Evolutionary conservation across 208 protist genomes (phyloP).

Genomic region (Leishmania arabica): DNA sequence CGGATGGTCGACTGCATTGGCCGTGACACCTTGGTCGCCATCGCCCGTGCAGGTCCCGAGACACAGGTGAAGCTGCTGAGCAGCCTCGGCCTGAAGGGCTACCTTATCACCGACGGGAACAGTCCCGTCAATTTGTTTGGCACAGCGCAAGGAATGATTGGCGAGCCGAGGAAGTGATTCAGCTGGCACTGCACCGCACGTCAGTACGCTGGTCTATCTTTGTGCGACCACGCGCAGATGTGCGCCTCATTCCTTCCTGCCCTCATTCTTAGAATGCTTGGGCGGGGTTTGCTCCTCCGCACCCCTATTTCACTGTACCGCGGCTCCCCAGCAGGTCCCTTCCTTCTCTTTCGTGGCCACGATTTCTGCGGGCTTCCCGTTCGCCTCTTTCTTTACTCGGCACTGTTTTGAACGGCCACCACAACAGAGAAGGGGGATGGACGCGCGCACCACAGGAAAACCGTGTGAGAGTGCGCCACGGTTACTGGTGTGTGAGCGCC

Average conservation of each 20-base stretch:
- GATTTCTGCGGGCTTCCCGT: background rate
- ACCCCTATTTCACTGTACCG: background rate
- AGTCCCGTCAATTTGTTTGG: constrained; percentile 97
- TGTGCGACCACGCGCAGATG: background rate
- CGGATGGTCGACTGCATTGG: constrained; percentile 90
- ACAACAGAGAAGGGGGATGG: background rate
- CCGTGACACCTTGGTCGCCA: constrained; percentile 89
- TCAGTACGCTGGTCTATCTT: background rate
- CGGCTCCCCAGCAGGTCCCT: background rate
- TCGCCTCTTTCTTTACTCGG: background rate
- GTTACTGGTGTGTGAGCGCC: background rate
- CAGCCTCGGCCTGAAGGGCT: constrained; percentile 93
- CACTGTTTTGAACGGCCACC: background rate
- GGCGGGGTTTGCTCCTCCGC: background rate
- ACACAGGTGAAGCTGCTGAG: constrained; percentile 95
- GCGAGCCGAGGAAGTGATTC: constrained; percentile 26
- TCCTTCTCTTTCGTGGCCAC: background rate
- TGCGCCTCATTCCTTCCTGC: background rate
- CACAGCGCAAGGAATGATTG: constrained; percentile 93
- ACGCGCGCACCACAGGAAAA: background rate
- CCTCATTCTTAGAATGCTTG: background rate
- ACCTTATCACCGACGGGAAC: constrained; percentile 97
- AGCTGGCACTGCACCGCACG: background rate
- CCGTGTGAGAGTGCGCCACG: too few relatives aligned
- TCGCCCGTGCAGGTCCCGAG: constrained; percentile 94